Percentiles rank a stretch among this genome's conserved stretches.
Conservation (phyloP, 148 eudicot genomes). For the Mesembryanthemum crystallinum region DNA sequence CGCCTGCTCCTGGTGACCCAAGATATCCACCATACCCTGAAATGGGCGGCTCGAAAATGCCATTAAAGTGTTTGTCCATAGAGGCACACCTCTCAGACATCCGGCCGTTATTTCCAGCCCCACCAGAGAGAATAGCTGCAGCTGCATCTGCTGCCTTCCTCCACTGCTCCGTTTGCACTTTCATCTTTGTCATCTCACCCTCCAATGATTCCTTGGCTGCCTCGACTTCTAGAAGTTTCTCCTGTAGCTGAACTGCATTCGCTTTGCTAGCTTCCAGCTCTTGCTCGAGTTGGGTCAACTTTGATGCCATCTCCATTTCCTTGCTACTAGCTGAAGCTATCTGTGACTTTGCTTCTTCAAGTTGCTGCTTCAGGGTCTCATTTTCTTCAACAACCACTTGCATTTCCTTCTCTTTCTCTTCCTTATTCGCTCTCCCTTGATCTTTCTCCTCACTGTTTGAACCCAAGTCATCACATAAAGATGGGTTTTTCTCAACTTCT, state of each 20-base stretch:
- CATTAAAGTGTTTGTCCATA: constrained; percentile 70
- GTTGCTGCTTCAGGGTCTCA: constrained; percentile 42
- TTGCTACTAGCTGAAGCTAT: constrained; percentile 28
- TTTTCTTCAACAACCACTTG: constrained; percentile 40
- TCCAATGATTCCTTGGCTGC: constrained; percentile 54
- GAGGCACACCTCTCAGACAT: constrained; percentile 73
- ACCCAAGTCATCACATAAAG: constrained; percentile 37
- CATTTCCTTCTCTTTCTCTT: constrained; percentile 53
- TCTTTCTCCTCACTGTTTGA: constrained; percentile 47
- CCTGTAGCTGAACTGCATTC: constrained; percentile 32
- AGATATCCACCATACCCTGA: constrained; percentile 42
- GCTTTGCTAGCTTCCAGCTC: constrained; percentile 49
- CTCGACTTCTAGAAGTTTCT: constrained; percentile 45
- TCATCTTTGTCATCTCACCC: constrained; percentile 79
- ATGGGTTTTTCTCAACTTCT: constrained; percentile 21
- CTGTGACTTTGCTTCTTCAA: constrained; percentile 41
- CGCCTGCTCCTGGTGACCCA: constrained; percentile 55
- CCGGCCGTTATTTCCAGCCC: constrained; percentile 48
- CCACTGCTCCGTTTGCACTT: constrained; percentile 97
- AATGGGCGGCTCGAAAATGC: constrained; percentile 36
- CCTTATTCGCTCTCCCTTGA: constrained; percentile 40
- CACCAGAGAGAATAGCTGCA: constrained; percentile 66
- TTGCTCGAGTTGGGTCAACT: constrained; percentile 29
- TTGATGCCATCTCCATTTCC: constrained; percentile 42
- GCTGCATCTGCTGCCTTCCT: constrained; percentile 95